Evolutionary conservation across 1,284 basidiomycete genomes (phyloP), one percentile per base, ranked within the genome.

Genomic region (Veloboletus limbatus): DNA sequence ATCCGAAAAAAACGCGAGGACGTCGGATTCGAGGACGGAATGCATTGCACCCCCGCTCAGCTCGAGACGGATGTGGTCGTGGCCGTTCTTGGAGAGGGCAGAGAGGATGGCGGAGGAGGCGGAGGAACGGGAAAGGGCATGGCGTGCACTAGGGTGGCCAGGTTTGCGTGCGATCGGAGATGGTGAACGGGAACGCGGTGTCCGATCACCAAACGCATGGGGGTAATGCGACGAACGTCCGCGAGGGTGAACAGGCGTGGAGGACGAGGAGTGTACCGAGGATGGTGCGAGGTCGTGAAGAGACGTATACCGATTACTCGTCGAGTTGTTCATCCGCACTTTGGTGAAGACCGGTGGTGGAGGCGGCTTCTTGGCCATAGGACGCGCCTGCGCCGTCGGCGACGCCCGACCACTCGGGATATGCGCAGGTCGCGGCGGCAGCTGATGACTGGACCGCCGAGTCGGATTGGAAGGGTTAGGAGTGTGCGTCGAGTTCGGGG

Each of bases 21-120:
- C 78, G 43, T 86, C 82, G 27, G 80, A 79, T 57, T 87, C 83
- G 46, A 70, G 67, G 32, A 83, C 76, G n/a, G 73, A 71, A 38
- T 70, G 71, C 31, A 75, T 68, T 31, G 79, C 57, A 31, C 73
- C 72, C 2, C 68, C 68, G 26, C 76, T 74, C 14, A 76, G 72
- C 43, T 79, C 77, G 16, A 89, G 69, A 48, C 72, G 74, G 34
- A 87, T 73, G 66, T 89, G 77, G 17, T 86, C 82, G 49, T 71
- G 72, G 25, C 79, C 81, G 49, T 82, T 88, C 59, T 69, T 69
- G 50, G 74, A 72, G 31, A 90, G 70, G 54, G 72, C 74, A 30
- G 74, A 71, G 33, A 82, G 56, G n/a, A 83, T 72, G 21, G 65
- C 69, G 21, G 76, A 72, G 46, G 78, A 74, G 34, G 75, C 75